phyloP scores from a whole-genome alignment of 2,329 filamentous ascomycete genomes.

The Moelleriella libera region DNA sequence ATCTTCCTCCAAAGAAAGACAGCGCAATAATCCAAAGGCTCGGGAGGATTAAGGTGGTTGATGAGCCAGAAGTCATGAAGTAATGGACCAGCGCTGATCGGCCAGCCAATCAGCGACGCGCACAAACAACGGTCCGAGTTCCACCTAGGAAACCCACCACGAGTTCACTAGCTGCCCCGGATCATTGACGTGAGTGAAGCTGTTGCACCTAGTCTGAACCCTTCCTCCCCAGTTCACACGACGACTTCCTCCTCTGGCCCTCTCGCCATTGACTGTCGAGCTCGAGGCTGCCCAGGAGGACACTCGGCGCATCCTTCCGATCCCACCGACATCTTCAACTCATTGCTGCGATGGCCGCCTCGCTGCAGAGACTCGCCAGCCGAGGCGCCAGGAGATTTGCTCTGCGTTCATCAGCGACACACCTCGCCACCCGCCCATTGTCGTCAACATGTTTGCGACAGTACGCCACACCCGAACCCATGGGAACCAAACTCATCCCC shows the following conservation, averaged over 20 bases:
- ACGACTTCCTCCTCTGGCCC: too few relatives aligned
- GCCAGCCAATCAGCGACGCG: background rate
- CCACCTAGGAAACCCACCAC: background rate
- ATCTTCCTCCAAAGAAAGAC: too few relatives aligned
- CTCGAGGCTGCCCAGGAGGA: background rate
- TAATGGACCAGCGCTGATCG: background rate
- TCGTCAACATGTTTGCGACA: constrained; percentile 49
- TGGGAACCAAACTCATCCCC: constrained; percentile 47
- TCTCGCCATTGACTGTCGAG: too few relatives aligned
- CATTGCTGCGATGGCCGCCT: constrained; percentile 41
- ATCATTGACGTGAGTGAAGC: background rate
- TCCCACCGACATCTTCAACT: constrained; percentile 11
- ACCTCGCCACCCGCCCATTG: constrained; percentile 40
- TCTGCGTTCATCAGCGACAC: constrained; percentile 27
- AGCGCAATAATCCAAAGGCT: background rate
- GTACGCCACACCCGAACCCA: constrained; percentile 40
- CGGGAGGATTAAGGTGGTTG: background rate
- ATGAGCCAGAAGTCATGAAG: background rate
- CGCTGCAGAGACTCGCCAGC: constrained; percentile 59
- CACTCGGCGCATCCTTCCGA: background rate
- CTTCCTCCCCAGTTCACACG: too few relatives aligned
- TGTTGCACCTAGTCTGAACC: too few relatives aligned
- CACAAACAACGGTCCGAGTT: background rate
- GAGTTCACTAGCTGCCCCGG: background rate
- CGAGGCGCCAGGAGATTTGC: constrained; percentile 55